Evolutionary conservation across 768 basidiomycete genomes (phyloP).

Genomic region (Suillus hirtellus): DNA sequence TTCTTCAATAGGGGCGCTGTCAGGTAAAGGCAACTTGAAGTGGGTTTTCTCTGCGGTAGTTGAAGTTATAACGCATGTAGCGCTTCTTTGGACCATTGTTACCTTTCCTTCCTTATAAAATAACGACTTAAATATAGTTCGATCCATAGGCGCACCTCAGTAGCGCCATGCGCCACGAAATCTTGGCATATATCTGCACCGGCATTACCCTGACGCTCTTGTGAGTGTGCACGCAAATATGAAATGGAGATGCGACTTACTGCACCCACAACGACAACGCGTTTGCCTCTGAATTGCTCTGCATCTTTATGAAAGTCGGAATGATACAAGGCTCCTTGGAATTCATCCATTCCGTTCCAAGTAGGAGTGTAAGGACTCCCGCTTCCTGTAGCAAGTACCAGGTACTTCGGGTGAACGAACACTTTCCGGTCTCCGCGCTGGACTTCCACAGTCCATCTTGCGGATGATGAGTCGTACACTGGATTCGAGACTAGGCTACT

Average conservation of each 20-base stretch:
- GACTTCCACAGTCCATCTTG: not conserved
- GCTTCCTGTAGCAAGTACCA: conserved; percentile 1
- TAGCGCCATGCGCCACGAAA: not conserved
- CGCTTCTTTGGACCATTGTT: conserved; percentile 2
- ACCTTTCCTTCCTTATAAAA: not conserved
- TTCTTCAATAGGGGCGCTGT: not conserved
- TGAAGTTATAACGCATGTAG: not conserved
- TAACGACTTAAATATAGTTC: not conserved
- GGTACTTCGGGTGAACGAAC: not conserved
- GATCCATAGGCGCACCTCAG: not conserved
- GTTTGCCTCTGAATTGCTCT: conserved; percentile 51
- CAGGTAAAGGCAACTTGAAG: not conserved
- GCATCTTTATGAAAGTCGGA: conserved; percentile 48
- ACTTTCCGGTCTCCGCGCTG: not conserved
- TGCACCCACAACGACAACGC: conserved; percentile 56
- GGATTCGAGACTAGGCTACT: conserved; percentile 33
- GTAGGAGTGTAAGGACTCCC: not conserved
- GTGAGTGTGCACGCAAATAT: not conserved
- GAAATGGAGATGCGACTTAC: not conserved
- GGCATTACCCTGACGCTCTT: not conserved
- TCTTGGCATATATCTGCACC: not conserved
- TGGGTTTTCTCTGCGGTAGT: not conserved
- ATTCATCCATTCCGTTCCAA: conserved; percentile 39
- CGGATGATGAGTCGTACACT: conserved; percentile 7
- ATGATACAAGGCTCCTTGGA: conserved; percentile 52